Evolutionary conservation across 1,284 basidiomycete genomes (phyloP).

Genomic region (Wallemia ichthyophaga): DNA sequence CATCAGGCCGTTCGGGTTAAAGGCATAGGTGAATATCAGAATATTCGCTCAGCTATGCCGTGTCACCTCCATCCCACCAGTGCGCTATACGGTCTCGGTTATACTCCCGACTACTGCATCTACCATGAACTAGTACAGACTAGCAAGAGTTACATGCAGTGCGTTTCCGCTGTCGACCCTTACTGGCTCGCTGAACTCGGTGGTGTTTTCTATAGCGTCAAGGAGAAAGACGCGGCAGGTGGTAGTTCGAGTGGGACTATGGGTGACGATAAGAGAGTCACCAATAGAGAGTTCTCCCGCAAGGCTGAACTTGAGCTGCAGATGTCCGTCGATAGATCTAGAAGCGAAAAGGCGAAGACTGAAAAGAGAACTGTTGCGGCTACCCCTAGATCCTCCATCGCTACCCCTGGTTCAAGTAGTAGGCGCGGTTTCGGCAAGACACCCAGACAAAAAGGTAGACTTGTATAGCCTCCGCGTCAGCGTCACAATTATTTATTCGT

Average conservation of each 20-base stretch:
- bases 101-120: constrained; percentile 82
- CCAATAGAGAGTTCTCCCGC: constrained; percentile 64
- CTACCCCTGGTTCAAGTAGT: neutral
- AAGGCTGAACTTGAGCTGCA: constrained; percentile 45
- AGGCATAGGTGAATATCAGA: constrained; percentile 94
- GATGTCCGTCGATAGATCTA: constrained; percentile 6
- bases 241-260: too few species aligned
- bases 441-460: neutral
- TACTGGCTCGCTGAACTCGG: constrained; percentile 86
- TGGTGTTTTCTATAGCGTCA: constrained; percentile 77
- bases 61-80: constrained; percentile 63
- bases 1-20: constrained; percentile 94
- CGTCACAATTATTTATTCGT: too few species aligned
- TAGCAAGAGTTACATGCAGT: constrained; percentile 75
- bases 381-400: neutral
- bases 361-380: neutral
- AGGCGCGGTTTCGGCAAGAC: neutral
- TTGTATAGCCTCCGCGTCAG: too few species aligned
- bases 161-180: constrained; percentile 76
- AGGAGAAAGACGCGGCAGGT: constrained; percentile 87
- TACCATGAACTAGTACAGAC: constrained; percentile 89
- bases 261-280: constrained; percentile 31
- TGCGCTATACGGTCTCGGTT: constrained; percentile 82
- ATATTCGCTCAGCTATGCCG: constrained; percentile 58
- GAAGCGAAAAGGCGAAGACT: neutral